Percentiles rank a stretch among this genome's conserved stretches.
These are phyloP conservation scores for Escovopsis sp. DNA, from an alignment of 2,329 filamentous ascomycete species.

Conservation along the genomic window DNA sequence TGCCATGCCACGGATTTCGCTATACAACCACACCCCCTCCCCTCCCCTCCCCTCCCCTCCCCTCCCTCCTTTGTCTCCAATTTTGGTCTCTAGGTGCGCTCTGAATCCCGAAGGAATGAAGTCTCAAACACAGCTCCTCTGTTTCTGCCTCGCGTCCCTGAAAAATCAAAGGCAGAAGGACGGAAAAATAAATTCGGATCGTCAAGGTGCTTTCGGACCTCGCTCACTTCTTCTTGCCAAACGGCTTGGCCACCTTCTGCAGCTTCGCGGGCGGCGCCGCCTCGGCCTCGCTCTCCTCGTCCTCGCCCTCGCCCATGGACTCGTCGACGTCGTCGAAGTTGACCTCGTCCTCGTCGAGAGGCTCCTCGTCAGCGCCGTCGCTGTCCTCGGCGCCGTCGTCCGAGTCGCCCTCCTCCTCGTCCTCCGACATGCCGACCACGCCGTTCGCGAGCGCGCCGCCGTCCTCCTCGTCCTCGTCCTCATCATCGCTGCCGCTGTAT, in stretches of 20 bases:
- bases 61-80: neutral
- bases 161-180: too few species aligned
- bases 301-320: constrained; percentile 40
- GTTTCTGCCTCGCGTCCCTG: too few species aligned
- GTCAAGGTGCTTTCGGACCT: too few species aligned
- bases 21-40: neutral
- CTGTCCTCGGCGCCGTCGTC: constrained; percentile 28
- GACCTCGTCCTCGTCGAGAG: constrained; percentile 43
- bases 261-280: constrained; percentile 33
- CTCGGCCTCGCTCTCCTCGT: constrained; percentile 34
- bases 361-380: constrained; percentile 30
- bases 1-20: neutral
- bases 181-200: too few species aligned
- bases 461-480: constrained; percentile 36
- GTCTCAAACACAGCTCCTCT: too few species aligned
- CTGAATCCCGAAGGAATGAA: too few species aligned
- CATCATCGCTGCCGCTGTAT: constrained; percentile 35
- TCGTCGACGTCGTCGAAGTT: constrained; percentile 43
- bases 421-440: constrained; percentile 43
- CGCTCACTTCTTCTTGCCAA: constrained; percentile 19
- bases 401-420: constrained; percentile 36
- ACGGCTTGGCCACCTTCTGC: constrained; percentile 23
- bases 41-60: neutral
- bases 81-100: neutral
- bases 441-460: constrained; percentile 42